Percentiles rank a stretch among this genome's conserved stretches.
These are phyloP conservation scores for Entelexis sorbosivorans DNA, from an alignment of 1,139 yeast species.

Conservation along the genomic window DNA sequence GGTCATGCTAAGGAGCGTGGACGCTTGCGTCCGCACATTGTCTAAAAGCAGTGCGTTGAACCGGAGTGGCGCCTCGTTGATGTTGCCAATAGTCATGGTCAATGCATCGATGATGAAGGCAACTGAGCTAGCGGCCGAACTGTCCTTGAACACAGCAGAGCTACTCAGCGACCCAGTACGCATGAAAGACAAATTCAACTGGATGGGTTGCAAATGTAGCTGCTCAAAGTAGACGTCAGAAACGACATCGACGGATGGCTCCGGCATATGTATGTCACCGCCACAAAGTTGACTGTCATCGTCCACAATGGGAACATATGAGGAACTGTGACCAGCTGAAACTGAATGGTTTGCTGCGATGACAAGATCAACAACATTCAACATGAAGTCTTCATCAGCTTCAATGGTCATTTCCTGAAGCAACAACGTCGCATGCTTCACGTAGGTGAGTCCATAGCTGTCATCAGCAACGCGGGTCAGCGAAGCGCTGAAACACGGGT, in stretches of 20 bases:
- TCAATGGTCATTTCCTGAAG: constrained; percentile 88
- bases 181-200: constrained; percentile 79
- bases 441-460: constrained; percentile 76
- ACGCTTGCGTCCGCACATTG: constrained; percentile 77
- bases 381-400: constrained; percentile 84
- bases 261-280: constrained; percentile 53
- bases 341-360: constrained; percentile 27
- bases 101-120: constrained; percentile 64
- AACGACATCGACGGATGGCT: constrained; percentile 42
- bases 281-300: constrained; percentile 43
- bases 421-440: constrained; percentile 81
- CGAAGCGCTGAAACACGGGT: constrained; percentile 83
- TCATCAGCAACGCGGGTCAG: constrained; percentile 77
- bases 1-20: constrained; percentile 58
- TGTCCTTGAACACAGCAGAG: constrained; percentile 20
- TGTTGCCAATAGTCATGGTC: constrained; percentile 95
- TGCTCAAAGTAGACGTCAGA: constrained; percentile 85
- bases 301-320: constrained; percentile 14
- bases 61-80: constrained; percentile 91
- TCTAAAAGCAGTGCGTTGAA: constrained; percentile 80
- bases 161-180: constrained; percentile 59
- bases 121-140: constrained; percentile 17
- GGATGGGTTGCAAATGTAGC: constrained; percentile 83
- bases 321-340: background rate
- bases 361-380: constrained; percentile 69